These are phyloP conservation scores for Volvariella surrecta DNA, from an alignment of 1,284 basidiomycete genomes.

Conservation along the genomic window DNA sequence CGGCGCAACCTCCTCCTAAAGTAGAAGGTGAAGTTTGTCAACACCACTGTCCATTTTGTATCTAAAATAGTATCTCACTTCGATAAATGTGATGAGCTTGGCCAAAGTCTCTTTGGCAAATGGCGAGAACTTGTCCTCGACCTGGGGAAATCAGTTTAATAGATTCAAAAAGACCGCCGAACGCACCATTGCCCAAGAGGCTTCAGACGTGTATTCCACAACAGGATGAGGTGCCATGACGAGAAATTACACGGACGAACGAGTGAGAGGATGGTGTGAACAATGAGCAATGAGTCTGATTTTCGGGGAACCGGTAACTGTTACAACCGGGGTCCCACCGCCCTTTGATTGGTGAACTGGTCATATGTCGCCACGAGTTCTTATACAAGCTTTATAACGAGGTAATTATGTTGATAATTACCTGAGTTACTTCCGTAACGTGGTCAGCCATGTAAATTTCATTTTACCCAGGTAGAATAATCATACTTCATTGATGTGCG, in stretches of 20 bases:
- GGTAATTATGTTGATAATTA: no score
- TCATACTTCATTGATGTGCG: no score
- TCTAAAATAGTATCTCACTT: slow-evolving; percentile 40
- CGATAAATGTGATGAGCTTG: slow-evolving; percentile 80
- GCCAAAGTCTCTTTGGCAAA: slow-evolving; percentile 81
- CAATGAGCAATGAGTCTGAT: background rate
- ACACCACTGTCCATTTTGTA: no score
- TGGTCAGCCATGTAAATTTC: no score
- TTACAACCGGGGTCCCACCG: background rate
- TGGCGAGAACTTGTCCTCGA: slow-evolving; percentile 87
- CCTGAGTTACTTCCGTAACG: no score
- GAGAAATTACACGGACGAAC: slow-evolving; percentile 9
- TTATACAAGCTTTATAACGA: no score
- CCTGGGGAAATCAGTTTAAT: slow-evolving; percentile 29
- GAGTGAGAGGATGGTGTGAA: slow-evolving; percentile 1
- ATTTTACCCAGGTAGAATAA: no score
- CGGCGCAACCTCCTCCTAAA: slow-evolving; percentile 81
- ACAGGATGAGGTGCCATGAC: slow-evolving; percentile 56
- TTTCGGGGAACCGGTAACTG: background rate
- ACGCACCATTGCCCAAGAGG: slow-evolving; percentile 76
- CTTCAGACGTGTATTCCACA: slow-evolving; percentile 64
- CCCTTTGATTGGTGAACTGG: background rate
- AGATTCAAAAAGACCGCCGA: background rate
- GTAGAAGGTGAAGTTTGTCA: no score
- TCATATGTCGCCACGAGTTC: no score